A percentile compares a stretch with the other conserved stretches of the same genome.
Conservation (phyloP, 192 early-diverging fungal genomes). For the Anaeromyces robustus region DNA sequence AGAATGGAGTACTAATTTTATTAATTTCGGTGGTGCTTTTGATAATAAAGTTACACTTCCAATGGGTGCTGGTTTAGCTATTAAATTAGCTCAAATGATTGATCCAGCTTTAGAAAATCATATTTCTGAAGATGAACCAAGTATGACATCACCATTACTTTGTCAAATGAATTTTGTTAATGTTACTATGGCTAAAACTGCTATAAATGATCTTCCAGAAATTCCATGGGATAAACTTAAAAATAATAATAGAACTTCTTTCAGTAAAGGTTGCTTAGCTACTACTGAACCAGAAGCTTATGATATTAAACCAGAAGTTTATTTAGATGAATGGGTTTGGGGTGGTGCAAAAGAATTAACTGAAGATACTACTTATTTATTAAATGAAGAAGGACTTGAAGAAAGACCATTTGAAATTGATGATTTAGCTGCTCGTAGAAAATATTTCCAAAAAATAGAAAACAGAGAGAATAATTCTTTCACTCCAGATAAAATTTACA, state of each 20-base stretch:
- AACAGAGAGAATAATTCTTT: constrained; percentile 29
- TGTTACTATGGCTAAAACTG: constrained; percentile 17
- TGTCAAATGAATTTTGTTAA: constrained; percentile 60
- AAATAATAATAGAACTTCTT: constrained; percentile 16
- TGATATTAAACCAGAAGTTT: constrained; percentile 8
- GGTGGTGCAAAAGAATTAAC: constrained; percentile 11
- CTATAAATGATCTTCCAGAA: constrained; percentile 10
- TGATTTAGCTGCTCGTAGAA: constrained; percentile 25
- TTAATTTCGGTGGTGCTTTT: constrained; percentile 62
- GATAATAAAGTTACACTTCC: constrained; percentile 50
- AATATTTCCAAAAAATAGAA: constrained; percentile 26
- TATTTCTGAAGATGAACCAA: constrained; percentile 51
- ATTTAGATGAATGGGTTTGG: constrained; percentile 25
- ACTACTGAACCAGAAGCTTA: not conserved
- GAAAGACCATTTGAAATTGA: constrained; percentile 3
- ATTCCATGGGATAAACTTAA: constrained; percentile 22
- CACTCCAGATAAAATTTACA: constrained; percentile 50
- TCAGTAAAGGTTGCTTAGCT: constrained; percentile 9
- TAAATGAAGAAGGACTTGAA: constrained; percentile 3
- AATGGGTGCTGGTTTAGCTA: constrained; percentile 46
- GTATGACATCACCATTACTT: constrained; percentile 51
- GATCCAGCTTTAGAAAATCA: constrained; percentile 60
- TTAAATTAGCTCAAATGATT: constrained; percentile 57
- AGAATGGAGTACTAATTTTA: constrained; percentile 5
- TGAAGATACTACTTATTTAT: constrained; percentile 17